Percentiles rank a stretch among this genome's conserved stretches.
These are phyloP conservation scores for Papiliotrema terrestris DNA, from an alignment of 1,284 basidiomycete genomes.

Conservation along the genomic window DNA sequence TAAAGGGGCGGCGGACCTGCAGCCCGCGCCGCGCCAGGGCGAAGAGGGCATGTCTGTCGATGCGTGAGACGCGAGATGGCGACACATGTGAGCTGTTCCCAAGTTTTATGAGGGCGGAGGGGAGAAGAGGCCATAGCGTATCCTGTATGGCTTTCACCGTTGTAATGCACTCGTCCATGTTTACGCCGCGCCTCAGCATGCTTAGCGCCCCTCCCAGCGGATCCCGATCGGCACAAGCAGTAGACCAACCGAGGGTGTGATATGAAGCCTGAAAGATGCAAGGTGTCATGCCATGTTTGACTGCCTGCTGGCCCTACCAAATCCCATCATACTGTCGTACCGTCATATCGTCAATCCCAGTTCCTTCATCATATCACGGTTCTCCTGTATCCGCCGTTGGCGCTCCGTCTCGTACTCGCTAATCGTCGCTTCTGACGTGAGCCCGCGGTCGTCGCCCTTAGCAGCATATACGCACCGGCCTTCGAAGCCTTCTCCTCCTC, in stretches of 20 bases:
- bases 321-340: no score
- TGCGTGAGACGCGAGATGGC: background rate
- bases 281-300: no score
- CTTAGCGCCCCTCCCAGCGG: no score
- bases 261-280: no score
- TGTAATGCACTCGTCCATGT: no score
- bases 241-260: no score
- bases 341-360: conserved; percentile 12
- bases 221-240: no score
- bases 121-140: no score
- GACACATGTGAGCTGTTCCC: no score
- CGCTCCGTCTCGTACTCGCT: conserved; percentile 22
- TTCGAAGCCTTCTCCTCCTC: background rate
- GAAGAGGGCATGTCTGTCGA: conserved; percentile 5
- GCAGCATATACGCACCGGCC: background rate
- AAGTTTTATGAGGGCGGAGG: background rate
- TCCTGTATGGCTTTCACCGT: no score
- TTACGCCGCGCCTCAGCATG: no score
- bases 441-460: background rate
- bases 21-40: background rate
- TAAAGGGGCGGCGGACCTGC: background rate
- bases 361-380: conserved; percentile 16
- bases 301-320: no score
- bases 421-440: background rate
- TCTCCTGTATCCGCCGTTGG: conserved; percentile 17